These are phyloP conservation scores for Taiozyma sp. DNA, from an alignment of 1,139 yeast species.

Conservation along the genomic window DNA sequence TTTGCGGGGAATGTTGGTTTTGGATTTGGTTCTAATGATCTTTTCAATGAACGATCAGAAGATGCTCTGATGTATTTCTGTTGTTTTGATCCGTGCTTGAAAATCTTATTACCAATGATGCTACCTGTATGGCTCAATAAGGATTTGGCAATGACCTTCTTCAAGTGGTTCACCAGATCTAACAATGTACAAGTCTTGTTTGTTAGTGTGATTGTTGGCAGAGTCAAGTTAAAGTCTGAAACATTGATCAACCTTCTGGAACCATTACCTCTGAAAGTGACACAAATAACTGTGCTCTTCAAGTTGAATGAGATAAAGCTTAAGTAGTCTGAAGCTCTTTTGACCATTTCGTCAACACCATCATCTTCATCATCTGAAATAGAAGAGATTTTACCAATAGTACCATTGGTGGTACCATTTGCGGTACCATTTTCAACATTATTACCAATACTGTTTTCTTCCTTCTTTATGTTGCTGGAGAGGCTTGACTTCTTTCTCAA, in stretches of 20 bases:
- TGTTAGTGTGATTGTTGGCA: conserved; percentile 48
- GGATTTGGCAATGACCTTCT: conserved; percentile 47
- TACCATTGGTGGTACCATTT: neutral
- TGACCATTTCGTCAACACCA: conserved; percentile 53
- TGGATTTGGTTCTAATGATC: too few species aligned
- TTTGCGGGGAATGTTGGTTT: neutral
- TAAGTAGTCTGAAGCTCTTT: conserved; percentile 53
- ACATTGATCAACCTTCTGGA: conserved; percentile 56
- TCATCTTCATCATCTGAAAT: conserved; percentile 26
- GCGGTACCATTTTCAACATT: neutral
- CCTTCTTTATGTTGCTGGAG: neutral
- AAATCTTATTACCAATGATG: conserved; percentile 51
- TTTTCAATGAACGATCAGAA: neutral
- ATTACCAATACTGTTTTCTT: neutral
- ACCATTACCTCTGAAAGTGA: conserved; percentile 60
- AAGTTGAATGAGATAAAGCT: conserved; percentile 48
- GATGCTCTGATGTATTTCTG: conserved; percentile 9
- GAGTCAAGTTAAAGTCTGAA: conserved; percentile 46
- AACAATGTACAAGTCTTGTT: conserved; percentile 47
- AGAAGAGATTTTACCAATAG: neutral
- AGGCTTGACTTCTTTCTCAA: neutral
- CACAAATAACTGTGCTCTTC: conserved; percentile 42
- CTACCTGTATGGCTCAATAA: conserved; percentile 56
- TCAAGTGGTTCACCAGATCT: conserved; percentile 50
- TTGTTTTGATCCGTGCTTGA: conserved; percentile 13